phyloP scores from a whole-genome alignment of 192 early-diverging fungal species.

The Backusella macrospora region DNA sequence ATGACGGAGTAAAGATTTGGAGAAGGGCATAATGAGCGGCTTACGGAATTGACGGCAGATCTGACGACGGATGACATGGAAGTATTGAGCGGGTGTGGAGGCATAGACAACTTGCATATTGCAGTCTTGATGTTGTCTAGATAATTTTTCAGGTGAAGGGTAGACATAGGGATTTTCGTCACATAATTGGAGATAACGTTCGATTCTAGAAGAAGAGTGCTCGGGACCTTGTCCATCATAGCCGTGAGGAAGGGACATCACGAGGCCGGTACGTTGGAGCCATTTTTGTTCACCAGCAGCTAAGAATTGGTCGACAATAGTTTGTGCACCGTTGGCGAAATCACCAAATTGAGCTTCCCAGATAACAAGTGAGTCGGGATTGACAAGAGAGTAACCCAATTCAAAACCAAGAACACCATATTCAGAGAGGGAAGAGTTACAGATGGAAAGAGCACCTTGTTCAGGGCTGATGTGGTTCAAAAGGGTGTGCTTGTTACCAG shows the following conservation, averaged over 20 bases:
- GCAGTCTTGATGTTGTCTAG: conserved; percentile 96
- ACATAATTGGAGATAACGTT: conserved; percentile 94
- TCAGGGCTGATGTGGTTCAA: conserved; percentile 87
- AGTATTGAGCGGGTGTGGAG: conserved; percentile 95
- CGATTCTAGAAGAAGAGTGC: conserved; percentile 94
- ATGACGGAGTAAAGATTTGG: conserved; percentile 93
- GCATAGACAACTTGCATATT: conserved; percentile 99
- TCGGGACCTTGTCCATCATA: conserved; percentile 99
- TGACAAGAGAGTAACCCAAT: conserved; percentile 94
- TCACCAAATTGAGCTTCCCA: conserved; percentile 99
- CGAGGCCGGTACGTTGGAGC: conserved; percentile 94
- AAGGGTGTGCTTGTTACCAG: conserved; percentile 79
- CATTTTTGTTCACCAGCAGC: conserved; percentile 97
- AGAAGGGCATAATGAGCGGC: conserved; percentile 76
- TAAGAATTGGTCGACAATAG: conserved; percentile 98
- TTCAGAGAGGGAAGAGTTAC: conserved; percentile 96
- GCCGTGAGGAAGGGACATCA: conserved; percentile 94
- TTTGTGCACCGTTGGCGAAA: conserved; percentile 96
- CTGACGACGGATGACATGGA: conserved; percentile 94
- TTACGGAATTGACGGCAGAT: conserved; percentile 98
- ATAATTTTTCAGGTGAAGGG: conserved; percentile 75
- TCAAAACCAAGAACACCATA: conserved; percentile 96
- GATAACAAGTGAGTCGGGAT: conserved; percentile 91
- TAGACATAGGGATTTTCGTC: conserved; percentile 91
- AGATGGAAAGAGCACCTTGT: conserved; percentile 89